Evolutionary conservation across 768 basidiomycete genomes (phyloP).

Genomic region (Kwoniella botswanensis): DNA sequence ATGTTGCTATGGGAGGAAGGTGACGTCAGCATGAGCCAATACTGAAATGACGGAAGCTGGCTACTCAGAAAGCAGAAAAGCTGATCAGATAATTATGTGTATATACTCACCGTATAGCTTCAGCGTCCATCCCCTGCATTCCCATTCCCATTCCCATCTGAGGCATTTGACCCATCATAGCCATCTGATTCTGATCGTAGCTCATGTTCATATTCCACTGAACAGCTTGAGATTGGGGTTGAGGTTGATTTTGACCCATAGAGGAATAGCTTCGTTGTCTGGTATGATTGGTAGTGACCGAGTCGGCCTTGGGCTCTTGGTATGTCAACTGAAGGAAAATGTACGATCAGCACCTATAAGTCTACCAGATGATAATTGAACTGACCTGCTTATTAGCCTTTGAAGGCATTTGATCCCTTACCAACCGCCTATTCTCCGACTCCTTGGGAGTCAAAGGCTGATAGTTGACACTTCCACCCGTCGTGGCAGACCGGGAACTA

Average conservation of each 20-base stretch:
- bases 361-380: neutral
- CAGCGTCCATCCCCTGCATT: constrained; percentile 12
- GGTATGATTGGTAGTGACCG: neutral
- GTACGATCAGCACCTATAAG: neutral
- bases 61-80: too few relatives aligned
- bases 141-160: constrained; percentile 10
- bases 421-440: neutral
- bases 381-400: constrained; percentile 3
- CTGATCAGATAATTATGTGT: too few relatives aligned
- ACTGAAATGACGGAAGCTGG: too few relatives aligned
- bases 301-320: neutral
- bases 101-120: constrained; percentile 25
- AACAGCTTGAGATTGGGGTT: neutral
- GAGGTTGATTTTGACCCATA: constrained; percentile 7
- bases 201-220: neutral
- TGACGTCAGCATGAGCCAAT: too few relatives aligned
- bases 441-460: constrained; percentile 40
- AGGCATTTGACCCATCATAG: constrained; percentile 3
- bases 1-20: constrained; percentile 22
- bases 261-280: constrained; percentile 17
- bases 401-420: neutral
- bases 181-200: constrained; percentile 6
- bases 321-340: neutral
- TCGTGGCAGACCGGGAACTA: constrained; percentile 22
- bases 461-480: constrained; percentile 32